phyloP scores from a whole-genome alignment of 83 land plant species.

The Picea mariana region DNA sequence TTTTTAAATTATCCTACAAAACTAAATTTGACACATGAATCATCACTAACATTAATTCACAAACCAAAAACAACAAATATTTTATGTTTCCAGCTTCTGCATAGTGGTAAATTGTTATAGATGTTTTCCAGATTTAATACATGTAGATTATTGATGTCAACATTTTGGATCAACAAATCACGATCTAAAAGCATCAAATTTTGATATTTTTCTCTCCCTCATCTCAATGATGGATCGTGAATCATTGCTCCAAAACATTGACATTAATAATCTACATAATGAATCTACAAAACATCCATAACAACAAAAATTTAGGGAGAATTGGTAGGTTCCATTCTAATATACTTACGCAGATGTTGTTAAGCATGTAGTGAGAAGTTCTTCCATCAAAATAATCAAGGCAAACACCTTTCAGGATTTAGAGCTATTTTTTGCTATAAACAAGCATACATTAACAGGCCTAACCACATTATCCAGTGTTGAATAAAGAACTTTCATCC shows the following conservation, averaged over 20 bases:
- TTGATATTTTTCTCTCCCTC: too few species aligned
- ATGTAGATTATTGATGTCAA: too few species aligned
- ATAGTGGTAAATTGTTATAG: too few species aligned
- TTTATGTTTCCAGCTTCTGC: conserved; percentile 8
- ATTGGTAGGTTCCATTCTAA: conserved; percentile 43
- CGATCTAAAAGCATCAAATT: too few species aligned
- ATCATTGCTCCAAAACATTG: too few species aligned
- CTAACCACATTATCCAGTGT: conserved; percentile 40
- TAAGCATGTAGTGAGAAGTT: conserved; percentile 47
- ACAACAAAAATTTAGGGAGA: conserved; percentile 5
- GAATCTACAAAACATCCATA: too few species aligned
- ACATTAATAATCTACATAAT: too few species aligned
- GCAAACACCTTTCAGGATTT: conserved; percentile 45
- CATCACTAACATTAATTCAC: conserved; percentile 37
- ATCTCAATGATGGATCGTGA: too few species aligned
- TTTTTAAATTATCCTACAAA: conserved; percentile 43
- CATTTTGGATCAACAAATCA: too few species aligned
- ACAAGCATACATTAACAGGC: conserved; percentile 47
- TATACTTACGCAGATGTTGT: conserved; percentile 42
- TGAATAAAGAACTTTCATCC: conserved; percentile 48
- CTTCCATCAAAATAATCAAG: conserved; percentile 45
- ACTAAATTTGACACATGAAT: conserved; percentile 39
- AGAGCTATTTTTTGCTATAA: conserved; percentile 44
- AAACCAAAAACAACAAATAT: conserved; percentile 27
- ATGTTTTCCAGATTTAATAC: too few species aligned